phyloP scores from a whole-genome alignment of 768 basidiomycete genomes.

The Gymnopilus junonius region DNA sequence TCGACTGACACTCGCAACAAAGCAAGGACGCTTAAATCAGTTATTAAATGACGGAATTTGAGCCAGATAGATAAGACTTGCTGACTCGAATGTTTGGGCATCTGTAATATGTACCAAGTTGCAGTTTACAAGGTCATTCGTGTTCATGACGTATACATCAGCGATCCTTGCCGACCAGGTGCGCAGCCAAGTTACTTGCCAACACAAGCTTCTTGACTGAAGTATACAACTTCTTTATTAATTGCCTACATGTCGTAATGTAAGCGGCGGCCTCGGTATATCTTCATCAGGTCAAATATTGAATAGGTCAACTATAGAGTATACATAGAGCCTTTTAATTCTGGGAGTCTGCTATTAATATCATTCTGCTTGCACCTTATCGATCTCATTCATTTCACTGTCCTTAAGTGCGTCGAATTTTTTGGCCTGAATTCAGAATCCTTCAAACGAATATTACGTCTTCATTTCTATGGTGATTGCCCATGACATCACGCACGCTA shows the following conservation, averaged over 20 bases:
- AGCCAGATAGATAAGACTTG: not conserved
- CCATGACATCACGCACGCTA: not conserved
- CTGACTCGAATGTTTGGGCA: not conserved
- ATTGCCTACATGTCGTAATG: not conserved
- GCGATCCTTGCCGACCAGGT: not conserved
- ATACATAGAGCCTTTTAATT: no score
- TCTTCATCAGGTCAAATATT: not conserved
- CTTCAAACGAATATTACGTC: not conserved
- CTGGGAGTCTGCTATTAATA: no score
- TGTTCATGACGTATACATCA: not conserved
- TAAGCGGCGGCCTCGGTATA: not conserved
- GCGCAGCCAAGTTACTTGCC: conserved; percentile 1
- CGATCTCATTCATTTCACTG: not conserved
- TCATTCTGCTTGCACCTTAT: no score
- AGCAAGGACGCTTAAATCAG: not conserved
- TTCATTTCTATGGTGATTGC: conserved; percentile 1
- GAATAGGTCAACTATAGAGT: not conserved
- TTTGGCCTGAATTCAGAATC: not conserved
- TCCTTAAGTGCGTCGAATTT: not conserved
- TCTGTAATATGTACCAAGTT: not conserved
- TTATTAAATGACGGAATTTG: not conserved
- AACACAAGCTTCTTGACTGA: not conserved
- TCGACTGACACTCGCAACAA: not conserved
- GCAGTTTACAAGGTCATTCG: not conserved
- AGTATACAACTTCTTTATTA: not conserved